Conservation (phyloP, 768 basidiomycete genomes). For the Termitomyces bulborhizus region DNA sequence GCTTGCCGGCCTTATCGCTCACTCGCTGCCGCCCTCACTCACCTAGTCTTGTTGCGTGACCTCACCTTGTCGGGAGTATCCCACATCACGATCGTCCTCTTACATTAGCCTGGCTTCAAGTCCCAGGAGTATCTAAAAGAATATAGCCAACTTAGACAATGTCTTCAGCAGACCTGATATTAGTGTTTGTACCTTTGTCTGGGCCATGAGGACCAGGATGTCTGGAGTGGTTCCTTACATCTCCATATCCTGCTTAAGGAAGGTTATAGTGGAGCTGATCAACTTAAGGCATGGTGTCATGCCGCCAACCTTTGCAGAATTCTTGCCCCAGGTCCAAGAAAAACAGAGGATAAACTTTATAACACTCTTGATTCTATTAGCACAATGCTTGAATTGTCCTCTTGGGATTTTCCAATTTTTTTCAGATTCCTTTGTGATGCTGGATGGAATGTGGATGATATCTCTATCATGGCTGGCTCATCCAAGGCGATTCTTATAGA, state of each 20-base stretch:
- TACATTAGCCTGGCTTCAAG: too few species aligned
- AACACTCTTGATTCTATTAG: conserved; percentile 15
- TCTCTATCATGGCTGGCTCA: conserved; percentile 23
- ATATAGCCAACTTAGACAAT: conserved; percentile 24
- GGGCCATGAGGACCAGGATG: conserved; percentile 3
- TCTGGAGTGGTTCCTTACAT: conserved; percentile 18
- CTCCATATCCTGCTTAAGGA: conserved; percentile 47
- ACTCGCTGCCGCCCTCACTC: too few species aligned
- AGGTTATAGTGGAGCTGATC: conserved; percentile 38
- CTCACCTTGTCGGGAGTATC: too few species aligned
- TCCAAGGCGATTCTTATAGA: conserved; percentile 23
- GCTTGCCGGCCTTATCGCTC: too few species aligned
- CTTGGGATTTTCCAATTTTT: conserved; percentile 19
- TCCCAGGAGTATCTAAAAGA: too few species aligned
- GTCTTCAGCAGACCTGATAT: conserved; percentile 34
- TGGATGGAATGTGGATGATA: conserved; percentile 35
- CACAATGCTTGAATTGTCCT: conserved; percentile 12
- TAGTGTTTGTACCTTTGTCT: conserved; percentile 13
- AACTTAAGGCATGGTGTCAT: conserved; percentile 52
- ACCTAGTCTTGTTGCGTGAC: too few species aligned
- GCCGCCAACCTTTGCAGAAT: conserved; percentile 30
- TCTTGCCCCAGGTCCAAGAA: neutral
- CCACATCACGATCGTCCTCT: too few species aligned
- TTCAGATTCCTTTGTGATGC: conserved; percentile 16
- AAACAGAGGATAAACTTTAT: neutral